Evolutionary conservation across 495 filamentous ascomycete genomes (phyloP), one percentile per base, ranked within the genome.

Genomic region (Penicillium angulare): DNA sequence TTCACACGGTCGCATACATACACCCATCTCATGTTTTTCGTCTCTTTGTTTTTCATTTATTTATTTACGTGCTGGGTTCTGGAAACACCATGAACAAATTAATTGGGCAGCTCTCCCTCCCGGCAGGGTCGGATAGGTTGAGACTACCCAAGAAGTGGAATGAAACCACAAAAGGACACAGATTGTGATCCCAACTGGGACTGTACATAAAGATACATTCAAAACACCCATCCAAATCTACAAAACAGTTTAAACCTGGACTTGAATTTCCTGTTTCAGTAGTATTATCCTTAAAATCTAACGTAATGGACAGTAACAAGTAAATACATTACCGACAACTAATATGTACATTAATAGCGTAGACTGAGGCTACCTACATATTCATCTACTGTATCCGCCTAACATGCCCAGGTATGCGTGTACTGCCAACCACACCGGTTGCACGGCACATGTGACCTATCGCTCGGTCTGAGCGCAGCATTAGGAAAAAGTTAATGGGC

Each of bases 391-490:
- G n/a, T n/a, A n/a, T n/a, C n/a, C n/a, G n/a, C n/a, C n/a, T n/a
- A n/a, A n/a, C n/a, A n/a, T n/a, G 7, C 39, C 21, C 9, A 43
- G 21, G 3, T 21, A 12, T 10, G 9, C 4, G 12, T 13, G 10
- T 27, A 46, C 45, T 33, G 42, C 43, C 43, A 29, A 47, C 51
- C 50, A 54, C 41, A 43, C 21, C 2, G 26, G 23, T 26, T 23
- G 24, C 44, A 41, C 35, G 16, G 33, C 36, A 45, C 60, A 61
- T 64, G 60, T 61, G 60, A 64, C 58, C 43, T 7, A 49, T 64
- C 54, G 55, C 53, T 61, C 56, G 40, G 29, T 17, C 24, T 32
- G 27, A 32, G 43, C 31, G 60, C 45, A n/a, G n/a, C n/a, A n/a
- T n/a, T n/a, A n/a, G n/a, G n/a, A 52, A 56, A 32, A 52, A 60